Conservation (phyloP, 2,329 filamentous ascomycete species). For the Madurella fahalii region DNA sequence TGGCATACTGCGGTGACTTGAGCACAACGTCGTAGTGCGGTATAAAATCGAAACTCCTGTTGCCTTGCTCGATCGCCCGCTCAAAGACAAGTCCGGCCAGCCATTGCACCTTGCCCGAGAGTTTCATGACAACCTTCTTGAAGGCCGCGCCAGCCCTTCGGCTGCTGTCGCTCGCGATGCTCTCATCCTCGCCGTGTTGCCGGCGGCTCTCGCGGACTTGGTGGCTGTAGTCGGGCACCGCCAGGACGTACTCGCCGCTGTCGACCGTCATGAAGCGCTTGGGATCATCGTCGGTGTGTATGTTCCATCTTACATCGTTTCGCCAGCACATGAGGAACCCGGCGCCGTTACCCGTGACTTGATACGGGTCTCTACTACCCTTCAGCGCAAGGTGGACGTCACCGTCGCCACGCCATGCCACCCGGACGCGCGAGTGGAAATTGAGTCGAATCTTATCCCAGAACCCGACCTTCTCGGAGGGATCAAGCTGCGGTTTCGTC, state of each 20-base stretch:
- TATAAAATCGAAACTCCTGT: constrained; percentile 80
- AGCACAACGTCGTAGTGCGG: constrained; percentile 90
- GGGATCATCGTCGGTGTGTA: constrained; percentile 81
- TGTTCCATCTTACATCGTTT: constrained; percentile 82
- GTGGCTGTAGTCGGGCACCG: constrained; percentile 88
- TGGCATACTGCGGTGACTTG: constrained; percentile 72
- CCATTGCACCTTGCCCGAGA: constrained; percentile 94
- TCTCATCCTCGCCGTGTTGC: constrained; percentile 52
- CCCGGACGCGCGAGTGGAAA: constrained; percentile 85
- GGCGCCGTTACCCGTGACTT: constrained; percentile 85
- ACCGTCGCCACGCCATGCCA: constrained; percentile 92
- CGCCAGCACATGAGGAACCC: constrained; percentile 99
- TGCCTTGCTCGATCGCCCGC: constrained; percentile 66
- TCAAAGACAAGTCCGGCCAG: constrained; percentile 90
- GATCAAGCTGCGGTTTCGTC: constrained; percentile 90
- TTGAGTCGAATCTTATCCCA: constrained; percentile 97
- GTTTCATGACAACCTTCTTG: constrained; percentile 98
- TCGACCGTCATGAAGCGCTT: constrained; percentile 93
- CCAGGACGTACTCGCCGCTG: constrained; percentile 90
- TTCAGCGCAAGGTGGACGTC: constrained; percentile 93
- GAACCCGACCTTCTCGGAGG: constrained; percentile 90
- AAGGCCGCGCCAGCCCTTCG: constrained; percentile 75
- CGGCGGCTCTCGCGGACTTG: constrained; percentile 67
- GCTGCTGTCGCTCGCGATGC: constrained; percentile 58
- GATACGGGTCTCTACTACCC: constrained; percentile 86